Evolutionary conservation across 129 eudicot species (phyloP).

Genomic region (Smallanthus sonchifolius): DNA sequence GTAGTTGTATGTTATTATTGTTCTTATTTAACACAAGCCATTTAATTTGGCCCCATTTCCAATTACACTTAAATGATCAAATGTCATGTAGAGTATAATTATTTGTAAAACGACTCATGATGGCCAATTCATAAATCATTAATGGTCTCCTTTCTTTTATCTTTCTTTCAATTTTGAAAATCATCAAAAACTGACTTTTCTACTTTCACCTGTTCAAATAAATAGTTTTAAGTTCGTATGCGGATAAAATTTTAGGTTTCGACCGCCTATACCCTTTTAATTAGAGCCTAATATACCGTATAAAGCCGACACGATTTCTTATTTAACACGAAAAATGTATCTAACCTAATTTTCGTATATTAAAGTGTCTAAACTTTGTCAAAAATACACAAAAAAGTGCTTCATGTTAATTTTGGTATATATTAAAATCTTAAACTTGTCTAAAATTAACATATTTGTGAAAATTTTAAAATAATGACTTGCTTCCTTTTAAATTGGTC

Average conservation of each 20-base stretch:
- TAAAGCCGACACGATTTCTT: too few relatives aligned
- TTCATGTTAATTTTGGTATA: too few relatives aligned
- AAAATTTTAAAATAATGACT: too few relatives aligned
- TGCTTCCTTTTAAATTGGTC: too few relatives aligned
- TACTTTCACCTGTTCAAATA: neutral
- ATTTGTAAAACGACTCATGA: constrained; percentile 3
- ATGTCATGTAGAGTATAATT: constrained; percentile 15
- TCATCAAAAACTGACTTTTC: neutral
- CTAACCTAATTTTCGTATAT: too few relatives aligned
- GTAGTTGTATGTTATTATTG: constrained; percentile 40
- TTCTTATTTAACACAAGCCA: constrained; percentile 30
- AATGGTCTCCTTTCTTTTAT: neutral
- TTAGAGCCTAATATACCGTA: neutral
- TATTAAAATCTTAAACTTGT: too few relatives aligned
- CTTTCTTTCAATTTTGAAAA: neutral
- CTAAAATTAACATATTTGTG: too few relatives aligned
- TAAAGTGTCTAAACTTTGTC: too few relatives aligned
- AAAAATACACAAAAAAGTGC: too few relatives aligned
- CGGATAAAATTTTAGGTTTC: neutral
- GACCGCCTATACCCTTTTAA: neutral
- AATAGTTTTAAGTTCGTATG: neutral
- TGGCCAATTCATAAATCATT: constrained; percentile 17
- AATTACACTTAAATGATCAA: constrained; percentile 15
- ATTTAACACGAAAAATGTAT: too few relatives aligned
- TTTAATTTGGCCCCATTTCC: constrained; percentile 32